A percentile compares a stretch with the other conserved stretches of the same genome.
Evolutionary conservation across 495 filamentous ascomycete genomes (phyloP).

Genomic region (Viridothelium virens): DNA sequence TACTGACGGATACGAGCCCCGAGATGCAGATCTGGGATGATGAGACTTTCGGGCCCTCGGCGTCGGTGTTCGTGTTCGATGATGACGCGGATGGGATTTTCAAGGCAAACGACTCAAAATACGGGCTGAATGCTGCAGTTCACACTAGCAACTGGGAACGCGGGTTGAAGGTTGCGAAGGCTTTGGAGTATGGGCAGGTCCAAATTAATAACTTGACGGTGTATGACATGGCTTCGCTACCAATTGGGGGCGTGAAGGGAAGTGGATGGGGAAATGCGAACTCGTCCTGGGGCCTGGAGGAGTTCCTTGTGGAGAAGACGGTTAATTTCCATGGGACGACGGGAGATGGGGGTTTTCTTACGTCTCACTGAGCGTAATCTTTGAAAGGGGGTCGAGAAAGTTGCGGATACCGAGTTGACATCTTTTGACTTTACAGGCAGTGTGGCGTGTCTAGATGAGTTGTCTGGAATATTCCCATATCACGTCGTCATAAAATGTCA

Average conservation of each 20-base stretch:
- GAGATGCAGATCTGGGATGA: constrained; percentile 9
- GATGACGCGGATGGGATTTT: constrained; percentile 8
- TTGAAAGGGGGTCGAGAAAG: no score
- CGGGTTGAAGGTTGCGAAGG: constrained; percentile 2
- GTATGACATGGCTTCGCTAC: not conserved
- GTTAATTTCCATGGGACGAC: constrained; percentile 4
- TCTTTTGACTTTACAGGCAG: no score
- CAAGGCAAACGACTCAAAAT: constrained; percentile 11
- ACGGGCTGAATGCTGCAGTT: constrained; percentile 12
- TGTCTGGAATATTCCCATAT: no score
- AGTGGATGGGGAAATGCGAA: constrained; percentile 12
- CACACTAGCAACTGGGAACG: constrained; percentile 11
- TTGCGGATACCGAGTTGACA: no score
- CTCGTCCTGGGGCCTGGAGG: constrained; percentile 11
- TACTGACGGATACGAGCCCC: constrained; percentile 16
- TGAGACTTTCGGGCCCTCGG: constrained; percentile 15
- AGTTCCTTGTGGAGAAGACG: constrained; percentile 6
- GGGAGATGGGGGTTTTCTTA: not conserved
- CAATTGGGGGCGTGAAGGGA: constrained; percentile 11
- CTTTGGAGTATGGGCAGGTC: constrained; percentile 7
- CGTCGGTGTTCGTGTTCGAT: constrained; percentile 9
- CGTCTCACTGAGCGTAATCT: no score
- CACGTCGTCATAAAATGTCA: no score
- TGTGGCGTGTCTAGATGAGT: no score
- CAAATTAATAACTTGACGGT: constrained; percentile 9